Evolutionary conservation across 2,329 filamentous ascomycete species (phyloP), one percentile per base, ranked within the genome.

Genomic region (Venturia aucupariae): DNA sequence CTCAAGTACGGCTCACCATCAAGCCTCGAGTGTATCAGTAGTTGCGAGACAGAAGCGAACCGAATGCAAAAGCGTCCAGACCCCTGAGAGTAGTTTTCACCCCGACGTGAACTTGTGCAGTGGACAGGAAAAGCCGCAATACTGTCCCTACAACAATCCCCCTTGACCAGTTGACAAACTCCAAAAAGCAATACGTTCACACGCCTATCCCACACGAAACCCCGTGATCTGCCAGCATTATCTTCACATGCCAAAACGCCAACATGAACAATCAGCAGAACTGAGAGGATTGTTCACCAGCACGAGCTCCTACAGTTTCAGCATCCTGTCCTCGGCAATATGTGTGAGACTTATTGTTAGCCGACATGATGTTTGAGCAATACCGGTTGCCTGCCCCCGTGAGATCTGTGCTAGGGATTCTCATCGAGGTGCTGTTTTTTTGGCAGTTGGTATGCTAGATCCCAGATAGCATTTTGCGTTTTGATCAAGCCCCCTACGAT

Each of bases 361-460:
- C 51, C 51, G 51, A n/a, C 59, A 60, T 60, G 59, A 60, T 60
- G 59, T 60, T 60, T 27, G 41, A 60, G 38, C 59, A 41, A 41
- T 60, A 60, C 59, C 35, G 41, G 35, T 32, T 59, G n/a, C 62
- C 62, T 54, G 62, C 64, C 67, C 55, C 71, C 39, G 57, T 75
- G 39, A 74, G 68, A 68, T 69, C 68, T 62, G 65, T 76, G 30
- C 68, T 72, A 19, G 68, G 70, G 64, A 72, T 73, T 66, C 68
- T 76, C 55, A 69, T 74, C 62, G 73, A 76, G 66, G 72, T 77
- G 44, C 69, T 70, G 62, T 72, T 75, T 68, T 77, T 76, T 67
- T 77, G 75, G 75, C 72, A 75, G 67, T 69, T 74, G 69, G 75
- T 77, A 69, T 35, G 63, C 46, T 38, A n/a, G n/a, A n/a, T n/a